phyloP scores from a whole-genome alignment of 2,329 filamentous ascomycete genomes.

The Thermomyces lanuginosus region DNA sequence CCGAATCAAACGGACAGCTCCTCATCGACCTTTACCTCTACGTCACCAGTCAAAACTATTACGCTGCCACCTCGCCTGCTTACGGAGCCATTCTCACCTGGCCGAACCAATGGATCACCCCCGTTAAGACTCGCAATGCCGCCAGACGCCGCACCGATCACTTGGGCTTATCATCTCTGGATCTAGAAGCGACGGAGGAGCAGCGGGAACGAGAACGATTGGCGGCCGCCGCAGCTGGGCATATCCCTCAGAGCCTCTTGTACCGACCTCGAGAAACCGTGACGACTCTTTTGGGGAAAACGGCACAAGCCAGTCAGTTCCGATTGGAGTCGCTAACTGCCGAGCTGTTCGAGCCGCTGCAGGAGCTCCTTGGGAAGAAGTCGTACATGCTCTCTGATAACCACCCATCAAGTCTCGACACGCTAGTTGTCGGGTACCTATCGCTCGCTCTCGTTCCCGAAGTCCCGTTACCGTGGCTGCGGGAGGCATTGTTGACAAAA shows the following conservation, averaged over 20 bases:
- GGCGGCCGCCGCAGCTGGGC: slow-evolving; percentile 22
- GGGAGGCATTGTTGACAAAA: slow-evolving; percentile 38
- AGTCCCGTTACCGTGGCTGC: slow-evolving; percentile 47
- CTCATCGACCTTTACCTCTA: slow-evolving; percentile 79
- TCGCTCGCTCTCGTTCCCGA: slow-evolving; percentile 51
- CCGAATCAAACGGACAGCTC: slow-evolving; percentile 57
- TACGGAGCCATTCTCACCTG: slow-evolving; percentile 69
- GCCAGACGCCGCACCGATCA: slow-evolving; percentile 56
- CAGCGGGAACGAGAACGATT: slow-evolving; percentile 22
- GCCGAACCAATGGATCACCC: slow-evolving; percentile 75
- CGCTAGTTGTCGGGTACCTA: slow-evolving; percentile 64
- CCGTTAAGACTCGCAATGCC: slow-evolving; percentile 52
- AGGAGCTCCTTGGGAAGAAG: slow-evolving; percentile 42
- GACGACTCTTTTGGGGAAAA: slow-evolving; percentile 44
- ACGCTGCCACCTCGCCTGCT: slow-evolving; percentile 56
- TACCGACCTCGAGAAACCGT: slow-evolving; percentile 43
- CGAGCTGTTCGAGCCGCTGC: slow-evolving; percentile 55
- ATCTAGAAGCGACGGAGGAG: slow-evolving; percentile 38
- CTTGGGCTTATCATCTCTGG: slow-evolving; percentile 51
- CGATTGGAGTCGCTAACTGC: slow-evolving; percentile 56
- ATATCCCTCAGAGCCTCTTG: slow-evolving; percentile 34
- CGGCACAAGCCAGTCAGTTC: slow-evolving; percentile 58
- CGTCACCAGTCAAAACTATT: slow-evolving; percentile 79
- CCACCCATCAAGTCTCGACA: slow-evolving; percentile 53
- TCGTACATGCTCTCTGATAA: slow-evolving; percentile 38